These are phyloP conservation scores for Ogataea populi-albae DNA, from an alignment of 805 yeast genomes.

Conservation along the genomic window DNA sequence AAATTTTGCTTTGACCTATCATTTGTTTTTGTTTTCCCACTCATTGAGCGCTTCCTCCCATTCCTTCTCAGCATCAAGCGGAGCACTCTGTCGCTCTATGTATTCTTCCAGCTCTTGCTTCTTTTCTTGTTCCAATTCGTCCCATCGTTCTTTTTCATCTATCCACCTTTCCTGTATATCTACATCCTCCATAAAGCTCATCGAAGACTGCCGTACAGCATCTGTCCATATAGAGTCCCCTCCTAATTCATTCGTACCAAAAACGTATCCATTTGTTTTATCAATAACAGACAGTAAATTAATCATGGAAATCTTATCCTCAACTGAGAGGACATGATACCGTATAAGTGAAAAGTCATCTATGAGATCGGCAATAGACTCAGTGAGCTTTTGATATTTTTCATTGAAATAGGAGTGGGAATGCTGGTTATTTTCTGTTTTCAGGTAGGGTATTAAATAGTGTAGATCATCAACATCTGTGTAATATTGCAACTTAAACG, in stretches of 20 bases:
- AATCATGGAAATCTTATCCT: constrained; percentile 91
- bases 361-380: constrained; percentile 75
- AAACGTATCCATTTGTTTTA: constrained; percentile 89
- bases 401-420: constrained; percentile 50
- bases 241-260: constrained; percentile 90
- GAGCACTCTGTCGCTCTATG: constrained; percentile 36
- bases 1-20: too few species aligned
- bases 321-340: constrained; percentile 86
- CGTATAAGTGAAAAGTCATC: constrained; percentile 85
- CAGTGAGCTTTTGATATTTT: constrained; percentile 58
- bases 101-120: constrained; percentile 36
- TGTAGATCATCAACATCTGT: constrained; percentile 87
- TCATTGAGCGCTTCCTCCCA: constrained; percentile 63
- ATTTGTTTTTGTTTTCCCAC: constrained; percentile 45
- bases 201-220: constrained; percentile 72
- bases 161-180: constrained; percentile 97
- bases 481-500: constrained; percentile 80
- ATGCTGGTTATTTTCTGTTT: constrained; percentile 67
- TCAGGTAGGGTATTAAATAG: constrained; percentile 63
- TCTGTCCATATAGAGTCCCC: constrained; percentile 99
- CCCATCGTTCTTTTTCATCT: constrained; percentile 76
- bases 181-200: constrained; percentile 49
- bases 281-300: constrained; percentile 73
- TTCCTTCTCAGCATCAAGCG: constrained; percentile 60
- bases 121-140: constrained; percentile 53